Conservation (phyloP, 768 basidiomycete species). For the Macrolepiota fuliginosa region DNA sequence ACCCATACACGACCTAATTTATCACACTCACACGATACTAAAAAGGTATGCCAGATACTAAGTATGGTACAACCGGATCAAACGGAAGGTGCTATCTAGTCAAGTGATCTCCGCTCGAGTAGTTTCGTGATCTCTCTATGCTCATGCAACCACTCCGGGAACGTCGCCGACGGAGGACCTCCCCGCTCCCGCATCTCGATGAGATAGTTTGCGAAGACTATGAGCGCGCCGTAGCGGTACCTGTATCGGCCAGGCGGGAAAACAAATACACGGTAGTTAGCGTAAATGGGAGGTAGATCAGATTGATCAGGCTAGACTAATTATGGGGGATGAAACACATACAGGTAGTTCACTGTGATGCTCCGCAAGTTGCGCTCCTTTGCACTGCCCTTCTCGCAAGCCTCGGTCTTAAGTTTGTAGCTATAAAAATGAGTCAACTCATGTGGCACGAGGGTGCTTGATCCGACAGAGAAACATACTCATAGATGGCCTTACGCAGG, state of each 20-base stretch:
- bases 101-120: constrained; percentile 65
- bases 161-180: constrained; percentile 41
- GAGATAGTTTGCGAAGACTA: constrained; percentile 94
- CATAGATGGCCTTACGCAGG: constrained; percentile 90
- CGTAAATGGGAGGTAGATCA: not conserved
- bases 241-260: constrained; percentile 31
- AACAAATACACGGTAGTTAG: not conserved
- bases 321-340: constrained; percentile 19
- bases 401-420: constrained; percentile 88
- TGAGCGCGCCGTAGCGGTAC: constrained; percentile 87
- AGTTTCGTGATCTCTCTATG: constrained; percentile 83
- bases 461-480: constrained; percentile 47
- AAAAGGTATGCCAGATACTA: not conserved
- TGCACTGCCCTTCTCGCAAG: constrained; percentile 71
- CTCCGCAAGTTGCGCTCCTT: constrained; percentile 77
- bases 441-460: not conserved
- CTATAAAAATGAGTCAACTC: constrained; percentile 33
- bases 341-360: constrained; percentile 89
- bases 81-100: constrained; percentile 30
- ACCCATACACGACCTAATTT: not conserved
- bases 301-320: not conserved
- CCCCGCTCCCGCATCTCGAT: constrained; percentile 58
- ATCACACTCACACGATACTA: constrained; percentile 7
- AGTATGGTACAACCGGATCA: constrained; percentile 1
- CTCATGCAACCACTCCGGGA: constrained; percentile 80